Base-by-base conservation (phyloP, 1,284 basidiomycete genomes). In the Tranzscheliella williamsii region DNA sequence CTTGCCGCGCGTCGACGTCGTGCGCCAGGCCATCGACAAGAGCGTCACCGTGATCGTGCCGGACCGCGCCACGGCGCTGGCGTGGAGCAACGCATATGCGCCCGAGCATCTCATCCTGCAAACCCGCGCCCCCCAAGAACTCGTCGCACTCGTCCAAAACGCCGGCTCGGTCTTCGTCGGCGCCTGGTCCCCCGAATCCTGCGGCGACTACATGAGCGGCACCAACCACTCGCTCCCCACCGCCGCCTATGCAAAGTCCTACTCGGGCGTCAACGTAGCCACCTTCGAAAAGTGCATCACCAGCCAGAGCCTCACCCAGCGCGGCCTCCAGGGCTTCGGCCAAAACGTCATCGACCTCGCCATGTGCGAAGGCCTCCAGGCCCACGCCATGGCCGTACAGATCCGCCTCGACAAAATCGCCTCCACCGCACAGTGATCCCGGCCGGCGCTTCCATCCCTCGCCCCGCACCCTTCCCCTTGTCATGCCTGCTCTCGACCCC, bases 271-370 rank as follows among this genome's bases (percentile, higher is more conserved):
- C 67, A 97, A 95, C 80, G 97, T 94, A 0, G 82, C 86, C 17
- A 92, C 92, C 1, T 99, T 98, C 87, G 92, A 97, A 79, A 99
- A 99, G 80, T 89, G 97, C 79, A 96, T 98, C 74, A 99, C 95
- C 5, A 90, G 89, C 7, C 95, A 98, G 78, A 88, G 92, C 73
- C 84, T 98, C 22, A 90, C 91, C 4, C 79, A 82, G 13, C 85
- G 85, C 16, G 95, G 95, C 5, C 81, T 99, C 42, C 81, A 82
- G 64, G 81, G 77, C 3, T 83, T 99, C 18, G 95, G 95, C 3
- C 93, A 94, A 8, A 83, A 90, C 12, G 95, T 98, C 5, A 87
- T 86, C 20, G 89, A 87, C 15, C 80, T 99, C 23, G 95, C 95
- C 2, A 91, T 95, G 75, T 89, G 91, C 70, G 95, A 99, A 81